A percentile compares a stretch with the other conserved stretches of the same genome.
These are phyloP conservation scores for Aspergillus hancockii DNA, from an alignment of 495 filamentous ascomycete species.

Conservation along the genomic window DNA sequence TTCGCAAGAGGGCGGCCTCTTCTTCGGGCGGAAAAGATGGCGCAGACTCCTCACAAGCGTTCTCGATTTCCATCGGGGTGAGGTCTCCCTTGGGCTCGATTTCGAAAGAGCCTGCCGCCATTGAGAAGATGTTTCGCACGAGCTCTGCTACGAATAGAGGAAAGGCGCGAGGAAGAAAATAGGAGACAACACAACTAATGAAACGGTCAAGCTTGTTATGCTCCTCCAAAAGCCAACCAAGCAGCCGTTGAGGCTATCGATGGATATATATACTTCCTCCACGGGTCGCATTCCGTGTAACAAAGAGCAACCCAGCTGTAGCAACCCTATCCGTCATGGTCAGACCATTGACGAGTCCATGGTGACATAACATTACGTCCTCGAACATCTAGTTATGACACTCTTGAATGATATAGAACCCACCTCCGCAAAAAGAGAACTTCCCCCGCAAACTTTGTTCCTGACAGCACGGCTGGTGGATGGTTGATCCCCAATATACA, in stretches of 20 bases:
- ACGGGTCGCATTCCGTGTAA: background rate
- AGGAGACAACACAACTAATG: background rate
- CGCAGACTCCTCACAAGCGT: background rate
- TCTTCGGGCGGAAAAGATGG: slow-evolving; percentile 20
- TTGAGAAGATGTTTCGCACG: background rate
- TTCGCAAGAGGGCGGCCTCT: slow-evolving; percentile 41
- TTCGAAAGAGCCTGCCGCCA: background rate
- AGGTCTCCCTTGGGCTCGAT: background rate
- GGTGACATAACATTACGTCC: background rate
- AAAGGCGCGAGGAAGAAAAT: background rate
- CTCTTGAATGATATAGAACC: background rate
- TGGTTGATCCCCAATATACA: background rate
- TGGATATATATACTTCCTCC: background rate
- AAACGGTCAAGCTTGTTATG: background rate
- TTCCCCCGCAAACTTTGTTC: slow-evolving; percentile 3
- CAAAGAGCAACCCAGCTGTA: background rate
- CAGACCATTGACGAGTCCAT: background rate
- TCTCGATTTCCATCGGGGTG: slow-evolving; percentile 1
- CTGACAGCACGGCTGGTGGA: background rate
- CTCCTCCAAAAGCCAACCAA: background rate
- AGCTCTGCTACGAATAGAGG: background rate
- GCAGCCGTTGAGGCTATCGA: background rate
- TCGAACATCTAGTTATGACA: background rate
- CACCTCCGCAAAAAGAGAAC: slow-evolving; percentile 3
- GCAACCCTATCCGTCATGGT: background rate